Evolutionary conservation across 441 rosid genomes (phyloP).

Genomic region (Arabidopsis lyrata): DNA sequence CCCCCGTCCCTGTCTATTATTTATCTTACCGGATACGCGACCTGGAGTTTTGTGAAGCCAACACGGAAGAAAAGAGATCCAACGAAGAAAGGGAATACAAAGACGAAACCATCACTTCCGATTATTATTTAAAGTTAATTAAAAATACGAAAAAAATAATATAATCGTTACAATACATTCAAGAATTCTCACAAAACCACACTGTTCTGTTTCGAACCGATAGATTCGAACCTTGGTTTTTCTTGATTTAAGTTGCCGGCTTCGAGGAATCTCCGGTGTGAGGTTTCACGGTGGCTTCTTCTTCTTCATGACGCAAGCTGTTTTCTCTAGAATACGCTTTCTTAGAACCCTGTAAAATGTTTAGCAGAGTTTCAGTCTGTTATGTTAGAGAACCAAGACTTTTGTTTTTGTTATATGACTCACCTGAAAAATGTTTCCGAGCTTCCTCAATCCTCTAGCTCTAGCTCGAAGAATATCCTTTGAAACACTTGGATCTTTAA

Average conservation of each 20-base stretch:
- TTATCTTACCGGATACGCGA: conserved; percentile 58
- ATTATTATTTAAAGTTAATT: neutral
- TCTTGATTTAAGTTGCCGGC: conserved; percentile 44
- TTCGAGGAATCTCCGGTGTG: conserved; percentile 49
- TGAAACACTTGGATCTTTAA: conserved; percentile 49
- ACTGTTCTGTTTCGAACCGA: neutral
- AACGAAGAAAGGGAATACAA: conserved; percentile 12
- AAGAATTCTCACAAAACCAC: conserved; percentile 1
- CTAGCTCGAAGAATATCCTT: conserved; percentile 65
- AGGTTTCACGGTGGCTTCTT: conserved; percentile 41
- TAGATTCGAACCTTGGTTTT: neutral
- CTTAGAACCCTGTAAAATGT: conserved; percentile 72
- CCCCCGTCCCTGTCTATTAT: conserved; percentile 19
- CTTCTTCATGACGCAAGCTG: conserved; percentile 77
- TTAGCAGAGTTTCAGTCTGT: conserved; percentile 5
- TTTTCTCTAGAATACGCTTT: conserved; percentile 72
- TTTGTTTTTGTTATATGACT: conserved; percentile 24
- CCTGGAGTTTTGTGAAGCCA: conserved; percentile 36
- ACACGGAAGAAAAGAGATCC: conserved; percentile 36
- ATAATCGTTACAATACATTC: conserved; percentile 14
- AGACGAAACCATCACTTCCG: conserved; percentile 42
- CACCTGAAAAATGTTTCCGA: conserved; percentile 87
- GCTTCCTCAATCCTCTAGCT: conserved; percentile 74
- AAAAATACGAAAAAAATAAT: neutral
- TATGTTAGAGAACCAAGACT: conserved; percentile 7